Evolutionary conservation across 169 alveolate species (phyloP), one percentile per base, ranked within the genome.

Genomic region (Plasmodium malariae): DNA sequence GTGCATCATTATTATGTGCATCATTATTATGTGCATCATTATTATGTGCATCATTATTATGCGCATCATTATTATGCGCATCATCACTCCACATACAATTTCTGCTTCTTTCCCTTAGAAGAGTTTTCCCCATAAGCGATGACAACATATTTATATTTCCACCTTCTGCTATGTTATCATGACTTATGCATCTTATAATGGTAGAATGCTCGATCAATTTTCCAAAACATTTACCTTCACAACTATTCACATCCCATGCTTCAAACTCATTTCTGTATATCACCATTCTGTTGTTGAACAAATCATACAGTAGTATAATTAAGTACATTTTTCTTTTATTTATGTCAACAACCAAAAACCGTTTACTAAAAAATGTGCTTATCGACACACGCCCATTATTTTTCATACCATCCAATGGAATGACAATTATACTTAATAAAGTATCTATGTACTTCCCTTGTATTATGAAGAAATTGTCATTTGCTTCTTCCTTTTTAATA

Each of bases 301-400:
- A 24, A 14, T 80, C 71, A 59, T 65, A 80, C 32, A 80, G 7
- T 7, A 80, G 7, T 21, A 36, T 34, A 49, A 80, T 32, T 21
- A 80, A 11, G 54, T 26, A 30, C 48, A 54, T 67, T 30, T 48
- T 36, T 43, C 67, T 80, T 43, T 12, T 70, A 30, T 40, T 17
- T 24, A 21, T 37, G 32, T 80, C 85, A 32, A 80, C 43, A 9
- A 71, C 17, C 37, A 80, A 60, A 37, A 67, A 80, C 21, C 40
- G 65, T 80, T 67, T 80, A 49, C n/a, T 59, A 60, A 80, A 67
- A 43, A 45, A 30, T 24, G 30, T 19, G 19, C 32, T 32, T 59
- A 32, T 32, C 11, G 37, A 43, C 14, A 28, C 12, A 21, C 12
- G 48, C 9, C 1, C 24, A 37, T 57, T 36, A 14, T 14, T 68